phyloP scores from a whole-genome alignment of 2,329 filamentous ascomycete genomes.

The Emmonsiellopsis sp. region DNA sequence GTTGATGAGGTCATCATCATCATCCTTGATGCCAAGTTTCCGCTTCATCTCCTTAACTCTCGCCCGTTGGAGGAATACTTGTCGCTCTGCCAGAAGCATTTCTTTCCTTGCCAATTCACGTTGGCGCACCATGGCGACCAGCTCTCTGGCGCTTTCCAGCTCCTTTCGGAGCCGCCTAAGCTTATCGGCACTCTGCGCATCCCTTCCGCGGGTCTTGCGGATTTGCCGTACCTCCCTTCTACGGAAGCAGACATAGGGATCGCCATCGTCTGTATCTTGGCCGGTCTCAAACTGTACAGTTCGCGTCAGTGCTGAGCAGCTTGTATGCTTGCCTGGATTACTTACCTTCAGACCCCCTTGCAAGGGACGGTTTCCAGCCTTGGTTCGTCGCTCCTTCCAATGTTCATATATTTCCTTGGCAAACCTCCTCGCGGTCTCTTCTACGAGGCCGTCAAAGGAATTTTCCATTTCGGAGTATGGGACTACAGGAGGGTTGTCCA shows the following conservation, averaged over 20 bases:
- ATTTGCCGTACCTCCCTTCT: slow-evolving; percentile 88
- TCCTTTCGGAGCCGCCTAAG: slow-evolving; percentile 84
- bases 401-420: slow-evolving; percentile 80
- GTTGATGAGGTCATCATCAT: slow-evolving; percentile 91
- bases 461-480: slow-evolving; percentile 67
- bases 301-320: slow-evolving; percentile 4
- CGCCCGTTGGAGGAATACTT: slow-evolving; percentile 73
- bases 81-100: slow-evolving; percentile 62
- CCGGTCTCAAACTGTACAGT: slow-evolving; percentile 66
- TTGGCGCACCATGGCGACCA: slow-evolving; percentile 68
- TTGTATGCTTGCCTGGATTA: neutral
- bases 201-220: slow-evolving; percentile 86
- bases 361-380: slow-evolving; percentile 60
- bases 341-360: slow-evolving; percentile 65
- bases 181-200: slow-evolving; percentile 90
- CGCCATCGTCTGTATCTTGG: slow-evolving; percentile 86
- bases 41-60: slow-evolving; percentile 82
- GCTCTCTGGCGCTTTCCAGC: slow-evolving; percentile 75
- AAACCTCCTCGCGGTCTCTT: slow-evolving; percentile 46
- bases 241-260: slow-evolving; percentile 97
- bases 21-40: slow-evolving; percentile 77
- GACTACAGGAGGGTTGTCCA: slow-evolving; percentile 77
- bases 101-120: slow-evolving; percentile 75
- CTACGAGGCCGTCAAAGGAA: slow-evolving; percentile 52
- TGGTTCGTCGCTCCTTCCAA: slow-evolving; percentile 67